Base-by-base conservation (phyloP, 208 protist genomes). In the Zelonia costaricensis region DNA sequence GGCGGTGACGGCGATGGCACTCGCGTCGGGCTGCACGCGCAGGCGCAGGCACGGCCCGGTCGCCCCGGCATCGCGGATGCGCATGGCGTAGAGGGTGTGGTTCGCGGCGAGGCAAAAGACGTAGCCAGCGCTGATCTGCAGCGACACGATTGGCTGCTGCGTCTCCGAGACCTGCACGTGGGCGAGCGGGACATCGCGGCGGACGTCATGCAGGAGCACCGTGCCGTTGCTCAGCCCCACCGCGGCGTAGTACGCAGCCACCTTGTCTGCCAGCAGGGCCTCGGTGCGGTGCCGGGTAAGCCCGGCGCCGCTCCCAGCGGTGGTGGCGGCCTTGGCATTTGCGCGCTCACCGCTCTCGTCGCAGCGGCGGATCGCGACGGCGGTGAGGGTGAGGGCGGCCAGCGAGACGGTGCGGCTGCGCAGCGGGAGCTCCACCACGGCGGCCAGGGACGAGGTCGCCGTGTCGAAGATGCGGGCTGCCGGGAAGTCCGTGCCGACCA, bases 391-490 rank as follows among this genome's bases (percentile, higher is more conserved):
- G 6, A 86, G 48, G 0, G 78, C 66, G 16, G 82, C 76, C 22
- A 88, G 73, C 0, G 82, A 79, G 12, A 63, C 44, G 16, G 55
- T 55, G 48, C 75, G 74, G 33, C 69, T 68, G 9, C 67, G 77
- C 33, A 51, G 51, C 1, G 84, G 76, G n/a, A 86, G 62, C 28
- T 83, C 76, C 16, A 92, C 69, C n/a, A 84, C 72, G 10, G 78
- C 56, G 2, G 61, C 76, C 7, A 94, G 73, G 12, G 52, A 22
- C 0, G 76, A 81, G 23, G 76, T 80, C 5, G 71, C 61, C 10
- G 83, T 79, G 69, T 92, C 81, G 69, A 95, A 91, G n/a, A 95
- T 82, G 30, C 85, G 77, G 3, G 82, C 86, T 42, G 57, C 78
- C 8, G 89, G 86, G 69, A 85, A 89, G 63, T 95, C 89, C 42